phyloP scores from a whole-genome alignment of 192 early-diverging fungal species.

The Umbelopsis ramanniana region DNA sequence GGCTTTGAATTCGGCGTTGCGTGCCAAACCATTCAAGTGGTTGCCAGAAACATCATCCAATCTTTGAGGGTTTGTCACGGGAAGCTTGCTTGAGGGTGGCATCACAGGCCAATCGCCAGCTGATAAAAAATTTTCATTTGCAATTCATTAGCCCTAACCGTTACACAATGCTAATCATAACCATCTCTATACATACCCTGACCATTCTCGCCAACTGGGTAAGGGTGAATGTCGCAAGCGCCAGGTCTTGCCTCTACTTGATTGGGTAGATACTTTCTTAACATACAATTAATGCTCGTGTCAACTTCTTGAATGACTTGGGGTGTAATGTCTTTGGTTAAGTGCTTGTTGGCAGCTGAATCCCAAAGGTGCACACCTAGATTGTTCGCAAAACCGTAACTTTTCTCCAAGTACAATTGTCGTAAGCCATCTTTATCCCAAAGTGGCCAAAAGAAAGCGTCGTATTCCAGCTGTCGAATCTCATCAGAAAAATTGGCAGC shows the following conservation, averaged over 20 bases:
- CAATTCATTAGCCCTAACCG: neutral
- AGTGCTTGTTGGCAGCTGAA: conserved; percentile 40
- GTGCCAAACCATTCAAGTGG: conserved; percentile 27
- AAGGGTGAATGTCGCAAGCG: conserved; percentile 28
- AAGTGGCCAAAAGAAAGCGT: conserved; percentile 49
- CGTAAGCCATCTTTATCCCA: conserved; percentile 43
- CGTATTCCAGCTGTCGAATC: conserved; percentile 35
- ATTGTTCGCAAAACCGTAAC: conserved; percentile 41
- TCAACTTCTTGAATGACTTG: conserved; percentile 38
- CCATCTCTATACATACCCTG: conserved; percentile 27
- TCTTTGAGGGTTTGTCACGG: conserved; percentile 19
- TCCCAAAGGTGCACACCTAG: conserved; percentile 44
- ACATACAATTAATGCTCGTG: conserved; percentile 41
- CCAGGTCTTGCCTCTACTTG: neutral
- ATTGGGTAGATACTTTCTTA: conserved; percentile 42
- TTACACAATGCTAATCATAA: neutral
- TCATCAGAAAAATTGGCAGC: conserved; percentile 31
- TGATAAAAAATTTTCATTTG: neutral
- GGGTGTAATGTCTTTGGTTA: conserved; percentile 34
- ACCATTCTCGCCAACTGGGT: conserved; percentile 18
- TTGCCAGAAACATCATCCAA: conserved; percentile 37
- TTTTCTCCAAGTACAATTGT: conserved; percentile 44
- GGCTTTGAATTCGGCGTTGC: conserved; percentile 14
- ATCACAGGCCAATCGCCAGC: conserved; percentile 40
- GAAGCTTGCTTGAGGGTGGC: neutral